Base-by-base conservation (phyloP, 2,329 filamentous ascomycete species). In the Fusarium chuoi region DNA sequence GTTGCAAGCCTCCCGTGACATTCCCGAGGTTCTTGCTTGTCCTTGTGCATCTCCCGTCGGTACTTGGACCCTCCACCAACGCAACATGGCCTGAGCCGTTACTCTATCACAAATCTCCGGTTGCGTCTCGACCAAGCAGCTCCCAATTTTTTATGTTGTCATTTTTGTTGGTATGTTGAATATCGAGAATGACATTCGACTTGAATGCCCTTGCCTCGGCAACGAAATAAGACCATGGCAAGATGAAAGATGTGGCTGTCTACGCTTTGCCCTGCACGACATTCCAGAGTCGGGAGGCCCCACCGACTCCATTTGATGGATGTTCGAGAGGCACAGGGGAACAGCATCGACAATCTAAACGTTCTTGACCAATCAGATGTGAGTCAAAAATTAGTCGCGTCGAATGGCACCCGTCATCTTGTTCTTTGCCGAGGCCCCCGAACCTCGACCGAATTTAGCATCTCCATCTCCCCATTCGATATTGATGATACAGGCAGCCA, bases 1-100 rank as follows among this genome's bases (percentile, higher is more conserved):
- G 30, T 65, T 48, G 56, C 58, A 69, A 75, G 57, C 48, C 68
- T 73, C 57, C 75, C 65, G 62, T 75, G 55, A 60, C 73, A 77
- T 77, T 77, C 71, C 71, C 75, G 75, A 76, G 74, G 75, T 73
- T 75, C 66, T 77, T 75, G 71, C 66, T 77, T 75, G 71, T 75
- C 69, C 55, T 77, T 74, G 73, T 69, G 52, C 68, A 71, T 75
- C 71, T 75, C 68, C 71, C 72, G 71, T 71, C 75, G 71, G 71
- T 77, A 77, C 75, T 75, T 76, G 48, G 64, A 57, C 69, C 65
- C 75, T 73, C 66, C 57, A 72, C 38, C 52, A 28, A 69, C 55
- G 63, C 44, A 64, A 68, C 52, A 61, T 63, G 65, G 54, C 42
- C 67, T 68, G 49, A 64, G 71, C 56, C 60, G n/a, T 70, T 70